A percentile compares a stretch with the other conserved stretches of the same genome.
Evolutionary conservation across 208 protist species (phyloP).

Genomic region (Lotmaria passim): DNA sequence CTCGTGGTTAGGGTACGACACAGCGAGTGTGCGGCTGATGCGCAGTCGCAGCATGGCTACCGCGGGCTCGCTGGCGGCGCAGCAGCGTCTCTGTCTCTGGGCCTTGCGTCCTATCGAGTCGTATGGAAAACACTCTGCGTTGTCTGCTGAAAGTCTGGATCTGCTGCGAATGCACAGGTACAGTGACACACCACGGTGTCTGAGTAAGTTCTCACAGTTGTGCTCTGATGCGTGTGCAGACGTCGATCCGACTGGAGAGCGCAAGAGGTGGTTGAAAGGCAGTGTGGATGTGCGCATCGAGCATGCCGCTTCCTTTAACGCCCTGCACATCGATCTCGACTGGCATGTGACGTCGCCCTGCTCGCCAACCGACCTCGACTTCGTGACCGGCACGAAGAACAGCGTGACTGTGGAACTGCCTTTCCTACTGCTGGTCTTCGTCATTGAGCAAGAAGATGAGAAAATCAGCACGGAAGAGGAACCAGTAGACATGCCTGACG

Average conservation of each 20-base stretch:
- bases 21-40: not conserved
- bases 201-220: not conserved
- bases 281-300: conserved; percentile 24
- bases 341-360: conserved; percentile 10
- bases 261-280: conserved; percentile 1
- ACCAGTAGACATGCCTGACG: not conserved
- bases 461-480: not conserved
- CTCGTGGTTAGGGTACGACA: conserved; percentile 15
- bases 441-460: not conserved
- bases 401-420: conserved; percentile 21
- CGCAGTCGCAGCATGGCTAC: not conserved
- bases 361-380: not conserved
- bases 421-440: conserved; percentile 30
- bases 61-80: not conserved
- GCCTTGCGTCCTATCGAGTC: not conserved
- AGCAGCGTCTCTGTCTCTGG: not conserved
- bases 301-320: conserved; percentile 21
- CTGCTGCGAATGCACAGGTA: not conserved
- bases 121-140: not conserved
- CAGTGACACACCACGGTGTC: not conserved
- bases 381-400: not conserved
- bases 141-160: too few species aligned
- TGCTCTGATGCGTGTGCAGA: not conserved
- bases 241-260: not conserved
- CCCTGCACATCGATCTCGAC: conserved; percentile 24